Conservation (phyloP, 1,284 basidiomycete genomes). For the Pisolithus thermaeus region DNA sequence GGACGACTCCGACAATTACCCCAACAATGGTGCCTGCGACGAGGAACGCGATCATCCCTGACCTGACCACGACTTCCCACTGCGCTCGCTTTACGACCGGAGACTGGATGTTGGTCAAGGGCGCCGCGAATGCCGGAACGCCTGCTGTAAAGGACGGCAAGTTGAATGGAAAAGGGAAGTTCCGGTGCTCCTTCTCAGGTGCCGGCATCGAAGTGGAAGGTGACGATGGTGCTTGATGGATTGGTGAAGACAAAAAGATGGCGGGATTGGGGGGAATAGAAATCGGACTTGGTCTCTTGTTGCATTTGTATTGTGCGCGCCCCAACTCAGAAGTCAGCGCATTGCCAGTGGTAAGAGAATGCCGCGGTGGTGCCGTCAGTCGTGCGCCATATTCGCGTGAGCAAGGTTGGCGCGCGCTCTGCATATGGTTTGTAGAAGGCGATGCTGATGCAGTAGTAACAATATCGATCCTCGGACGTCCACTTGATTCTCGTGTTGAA, state of each 20-base stretch:
- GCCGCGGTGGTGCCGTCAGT: neutral
- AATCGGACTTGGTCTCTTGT: constrained; percentile 7
- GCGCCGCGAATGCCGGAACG: constrained; percentile 62
- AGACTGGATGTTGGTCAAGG: constrained; percentile 61
- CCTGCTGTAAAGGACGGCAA: constrained; percentile 43
- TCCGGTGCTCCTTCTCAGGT: neutral
- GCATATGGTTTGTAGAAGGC: no score
- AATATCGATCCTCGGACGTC: neutral
- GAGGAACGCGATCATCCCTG: neutral
- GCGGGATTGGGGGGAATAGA: constrained; percentile 2
- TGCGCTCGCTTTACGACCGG: constrained; percentile 69
- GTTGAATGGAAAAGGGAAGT: constrained; percentile 29
- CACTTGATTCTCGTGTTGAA: neutral
- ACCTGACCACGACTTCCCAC: constrained; percentile 58
- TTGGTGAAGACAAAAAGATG: neutral
- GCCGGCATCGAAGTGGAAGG: neutral
- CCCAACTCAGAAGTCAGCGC: constrained; percentile 9
- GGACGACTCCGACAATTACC: neutral
- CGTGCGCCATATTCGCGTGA: no score
- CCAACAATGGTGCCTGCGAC: neutral
- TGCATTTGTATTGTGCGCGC: constrained; percentile 27
- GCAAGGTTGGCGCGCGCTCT: neutral
- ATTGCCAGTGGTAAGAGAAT: neutral
- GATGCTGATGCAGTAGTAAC: neutral
- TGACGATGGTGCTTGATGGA: neutral